These are phyloP conservation scores for Penicillium sp. DNA, from an alignment of 2,329 filamentous ascomycete species.

Conservation along the genomic window DNA sequence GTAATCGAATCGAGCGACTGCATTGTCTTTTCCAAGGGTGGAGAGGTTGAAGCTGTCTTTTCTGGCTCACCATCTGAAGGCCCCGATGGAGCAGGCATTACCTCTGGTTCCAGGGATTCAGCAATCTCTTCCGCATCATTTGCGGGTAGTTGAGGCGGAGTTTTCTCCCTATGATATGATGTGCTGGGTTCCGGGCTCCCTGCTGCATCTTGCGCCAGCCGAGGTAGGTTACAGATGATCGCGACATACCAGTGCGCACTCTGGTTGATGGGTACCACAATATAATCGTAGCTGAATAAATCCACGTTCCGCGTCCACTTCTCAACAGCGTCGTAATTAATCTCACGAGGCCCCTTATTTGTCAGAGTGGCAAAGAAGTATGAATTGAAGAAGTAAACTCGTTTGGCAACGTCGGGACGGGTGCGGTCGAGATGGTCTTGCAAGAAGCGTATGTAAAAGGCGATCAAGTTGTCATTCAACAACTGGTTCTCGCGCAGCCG, in stretches of 20 bases:
- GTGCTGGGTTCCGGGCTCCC: conserved; percentile 4
- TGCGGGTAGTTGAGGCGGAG: conserved; percentile 8
- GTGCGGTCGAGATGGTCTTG: conserved; percentile 55
- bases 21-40: conserved; percentile 18
- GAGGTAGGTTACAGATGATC: conserved; percentile 83
- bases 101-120: conserved; percentile 21
- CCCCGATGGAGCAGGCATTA: conserved; percentile 8
- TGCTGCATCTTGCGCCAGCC: conserved; percentile 41
- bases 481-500: conserved; percentile 78
- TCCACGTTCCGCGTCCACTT: conserved; percentile 84
- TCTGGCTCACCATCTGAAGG: neutral
- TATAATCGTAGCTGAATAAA: conserved; percentile 77
- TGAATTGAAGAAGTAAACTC: conserved; percentile 84
- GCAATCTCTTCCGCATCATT: conserved; percentile 23
- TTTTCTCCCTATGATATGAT: conserved; percentile 5
- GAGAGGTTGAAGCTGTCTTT: neutral
- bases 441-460: conserved; percentile 75
- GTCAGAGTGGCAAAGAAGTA: conserved; percentile 82
- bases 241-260: conserved; percentile 86
- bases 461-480: conserved; percentile 87
- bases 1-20: conserved; percentile 26
- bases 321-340: conserved; percentile 81
- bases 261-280: conserved; percentile 89
- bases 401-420: conserved; percentile 52
- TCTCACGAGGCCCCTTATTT: conserved; percentile 50